Base-by-base conservation (phyloP, 768 basidiomycete genomes). In the Kwoniella newhampshirensis region DNA sequence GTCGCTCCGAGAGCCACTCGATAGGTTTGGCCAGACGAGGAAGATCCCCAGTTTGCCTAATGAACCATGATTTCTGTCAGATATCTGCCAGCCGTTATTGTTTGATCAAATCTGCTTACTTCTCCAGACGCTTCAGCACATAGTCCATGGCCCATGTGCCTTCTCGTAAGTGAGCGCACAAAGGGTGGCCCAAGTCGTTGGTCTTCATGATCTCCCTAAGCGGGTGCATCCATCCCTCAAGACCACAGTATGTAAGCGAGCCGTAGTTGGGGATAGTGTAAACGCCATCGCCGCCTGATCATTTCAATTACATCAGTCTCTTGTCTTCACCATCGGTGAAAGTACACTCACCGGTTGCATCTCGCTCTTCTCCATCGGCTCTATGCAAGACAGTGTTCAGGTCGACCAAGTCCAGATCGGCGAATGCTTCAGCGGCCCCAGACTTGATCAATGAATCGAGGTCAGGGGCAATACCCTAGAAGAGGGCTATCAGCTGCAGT, bases 191-290 rank as follows among this genome's bases (percentile, higher is more conserved):
- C 2, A 98, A 82, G 73, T 99, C 92, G 75, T 98, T 98, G 69
- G 85, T 82, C 63, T 81, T 81, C 84, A 92, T 92, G 74, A 98
- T 85, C 64, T 84, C 84, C 36, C 84, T 82, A 52, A 98, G 79
- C 0, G 86, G 86, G 64, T 86, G 83, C 91, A 99, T 97, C 91
- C 93, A 99, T 1, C 96, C 96, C 70, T 98, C 91, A 48, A 98
- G 75, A 17, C 96, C 96, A 68, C 93, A 97, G 76, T 97, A 99
- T 11, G 83, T 85, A 75, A 92, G 79, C 57, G 82, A 82, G 0
- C 88, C 91, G 21, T 83, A 69, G 21, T 81, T 83, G 4, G 93
- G 89, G 30, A 99, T 78, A 44, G 86, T 82, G 75, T 98, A 98
- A 1, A 80, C 83, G 2, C 96, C 93, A 70, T 85, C 82, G 1